A percentile compares a stretch with the other conserved stretches of the same genome.
Evolutionary conservation across 2,329 filamentous ascomycete genomes (phyloP).

Genomic region (Nakataea oryzae): DNA sequence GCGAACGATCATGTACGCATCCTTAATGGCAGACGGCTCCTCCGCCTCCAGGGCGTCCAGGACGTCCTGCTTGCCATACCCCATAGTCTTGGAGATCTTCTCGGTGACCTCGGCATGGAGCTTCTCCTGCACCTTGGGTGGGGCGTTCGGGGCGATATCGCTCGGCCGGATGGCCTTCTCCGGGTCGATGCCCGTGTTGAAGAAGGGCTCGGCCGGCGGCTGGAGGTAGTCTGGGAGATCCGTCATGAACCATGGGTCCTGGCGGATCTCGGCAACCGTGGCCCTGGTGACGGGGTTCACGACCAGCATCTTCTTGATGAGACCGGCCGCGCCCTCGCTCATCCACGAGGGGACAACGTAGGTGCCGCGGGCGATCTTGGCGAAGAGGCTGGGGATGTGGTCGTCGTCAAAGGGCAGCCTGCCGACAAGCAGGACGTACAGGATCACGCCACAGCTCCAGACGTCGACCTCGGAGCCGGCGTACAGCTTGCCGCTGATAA

Average conservation of each 20-base stretch:
- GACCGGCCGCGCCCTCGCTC: slow-evolving; percentile 65
- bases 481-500: slow-evolving; percentile 95
- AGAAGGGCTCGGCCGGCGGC: slow-evolving; percentile 81
- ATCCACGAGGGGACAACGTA: slow-evolving; percentile 91
- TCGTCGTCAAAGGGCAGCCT: slow-evolving; percentile 94
- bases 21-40: slow-evolving; percentile 96
- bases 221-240: slow-evolving; percentile 80
- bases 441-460: slow-evolving; percentile 91
- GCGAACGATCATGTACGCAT: slow-evolving; percentile 94
- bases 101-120: slow-evolving; percentile 87
- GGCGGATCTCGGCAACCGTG: slow-evolving; percentile 85
- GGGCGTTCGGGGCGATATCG: slow-evolving; percentile 69
- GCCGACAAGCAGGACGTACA: slow-evolving; percentile 73
- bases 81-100: slow-evolving; percentile 97
- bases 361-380: slow-evolving; percentile 91
- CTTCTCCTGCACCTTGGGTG: slow-evolving; percentile 72
- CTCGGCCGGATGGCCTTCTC: slow-evolving; percentile 81
- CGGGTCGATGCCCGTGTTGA: slow-evolving; percentile 87
- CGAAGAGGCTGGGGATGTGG: slow-evolving; percentile 93
- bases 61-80: slow-evolving; percentile 89
- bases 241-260: slow-evolving; percentile 88
- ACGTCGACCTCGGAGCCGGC: slow-evolving; percentile 97
- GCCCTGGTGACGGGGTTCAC: slow-evolving; percentile 92
- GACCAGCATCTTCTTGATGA: slow-evolving; percentile 90
- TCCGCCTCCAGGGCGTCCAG: slow-evolving; percentile 85